Conservation (phyloP, 2,329 filamentous ascomycete genomes). For the Phialophora chinensis region DNA sequence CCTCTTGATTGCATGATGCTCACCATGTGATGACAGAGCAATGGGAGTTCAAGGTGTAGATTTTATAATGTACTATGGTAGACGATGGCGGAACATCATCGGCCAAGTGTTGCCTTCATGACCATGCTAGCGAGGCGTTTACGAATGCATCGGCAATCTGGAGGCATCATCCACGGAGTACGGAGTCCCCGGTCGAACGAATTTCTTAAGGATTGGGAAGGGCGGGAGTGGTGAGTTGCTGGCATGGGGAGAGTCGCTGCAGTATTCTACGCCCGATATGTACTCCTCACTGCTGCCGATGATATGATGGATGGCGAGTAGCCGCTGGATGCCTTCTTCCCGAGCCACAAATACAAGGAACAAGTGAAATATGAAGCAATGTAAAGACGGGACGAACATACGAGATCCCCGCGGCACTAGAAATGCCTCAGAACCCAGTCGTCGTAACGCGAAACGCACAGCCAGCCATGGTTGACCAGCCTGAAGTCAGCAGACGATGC, state of each 20-base stretch:
- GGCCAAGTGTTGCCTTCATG: background rate
- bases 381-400: background rate
- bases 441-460: background rate
- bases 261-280: background rate
- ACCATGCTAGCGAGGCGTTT: slow-evolving; percentile 29
- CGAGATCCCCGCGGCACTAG: background rate
- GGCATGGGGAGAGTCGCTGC: background rate
- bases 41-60: slow-evolving; percentile 54
- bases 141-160: slow-evolving; percentile 15
- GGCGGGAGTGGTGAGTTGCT: background rate
- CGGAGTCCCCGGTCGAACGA: slow-evolving; percentile 5
- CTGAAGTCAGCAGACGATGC: background rate
- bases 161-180: slow-evolving; percentile 15
- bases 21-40: slow-evolving; percentile 43
- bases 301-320: background rate
- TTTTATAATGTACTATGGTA: slow-evolving; percentile 41
- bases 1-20: background rate
- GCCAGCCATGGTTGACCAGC: background rate
- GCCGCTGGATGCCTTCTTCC: background rate
- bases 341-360: background rate
- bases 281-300: background rate
- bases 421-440: background rate
- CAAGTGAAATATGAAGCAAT: background rate
- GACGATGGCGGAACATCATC: slow-evolving; percentile 8
- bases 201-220: background rate